Conservation (phyloP, 305 asterid genomes). For the Fraxinus platypoda region DNA sequence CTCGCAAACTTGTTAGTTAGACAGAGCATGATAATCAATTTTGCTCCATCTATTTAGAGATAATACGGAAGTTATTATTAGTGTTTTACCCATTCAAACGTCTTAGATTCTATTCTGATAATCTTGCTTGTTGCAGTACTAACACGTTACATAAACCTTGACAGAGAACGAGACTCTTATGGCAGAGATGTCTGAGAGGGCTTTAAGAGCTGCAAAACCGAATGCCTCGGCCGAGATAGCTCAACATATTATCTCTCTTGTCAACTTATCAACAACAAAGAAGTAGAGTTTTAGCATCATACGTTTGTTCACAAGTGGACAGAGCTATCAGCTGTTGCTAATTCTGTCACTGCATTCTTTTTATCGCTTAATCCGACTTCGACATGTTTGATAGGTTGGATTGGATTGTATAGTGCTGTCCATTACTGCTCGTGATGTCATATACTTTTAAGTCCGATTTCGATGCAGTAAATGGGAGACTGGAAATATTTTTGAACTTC, state of each 20-base stretch:
- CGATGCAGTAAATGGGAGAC: neutral
- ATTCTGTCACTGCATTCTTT: neutral
- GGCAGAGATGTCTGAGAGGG: conserved; percentile 50
- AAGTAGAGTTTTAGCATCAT: neutral
- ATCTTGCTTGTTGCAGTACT: neutral
- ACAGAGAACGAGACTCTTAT: conserved; percentile 41
- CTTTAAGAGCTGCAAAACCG: conserved; percentile 48
- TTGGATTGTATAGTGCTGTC: neutral
- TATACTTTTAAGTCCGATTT: neutral
- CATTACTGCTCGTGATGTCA: neutral
- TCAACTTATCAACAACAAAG: conserved; percentile 20
- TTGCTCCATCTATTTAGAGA: neutral
- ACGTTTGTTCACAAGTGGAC: neutral
- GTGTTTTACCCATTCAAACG: neutral
- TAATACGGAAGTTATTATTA: neutral
- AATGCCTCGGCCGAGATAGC: conserved; percentile 51
- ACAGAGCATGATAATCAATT: neutral
- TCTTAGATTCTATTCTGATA: neutral
- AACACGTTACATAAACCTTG: neutral
- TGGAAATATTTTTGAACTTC: neutral
- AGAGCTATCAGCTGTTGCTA: neutral
- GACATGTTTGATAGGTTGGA: neutral
- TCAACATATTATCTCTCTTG: conserved; percentile 39
- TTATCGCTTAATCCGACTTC: neutral
- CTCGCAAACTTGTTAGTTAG: neutral